A percentile compares a stretch with the other conserved stretches of the same genome.
Evolutionary conservation across 2,329 filamentous ascomycete genomes (phyloP).

Genomic region (Penicillium freii): DNA sequence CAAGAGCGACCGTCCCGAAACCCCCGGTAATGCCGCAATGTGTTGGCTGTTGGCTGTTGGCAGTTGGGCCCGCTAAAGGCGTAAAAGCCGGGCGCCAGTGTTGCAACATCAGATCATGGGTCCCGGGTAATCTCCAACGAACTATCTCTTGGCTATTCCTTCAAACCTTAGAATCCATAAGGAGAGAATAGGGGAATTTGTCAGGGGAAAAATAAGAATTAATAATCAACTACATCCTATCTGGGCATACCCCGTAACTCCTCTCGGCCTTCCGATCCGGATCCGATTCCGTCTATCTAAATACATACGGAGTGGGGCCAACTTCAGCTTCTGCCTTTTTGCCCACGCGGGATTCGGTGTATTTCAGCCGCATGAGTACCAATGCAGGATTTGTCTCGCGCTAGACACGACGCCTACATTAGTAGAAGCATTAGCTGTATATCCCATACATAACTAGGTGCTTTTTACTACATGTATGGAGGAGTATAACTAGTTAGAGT

Average conservation of each 20-base stretch:
- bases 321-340: background rate
- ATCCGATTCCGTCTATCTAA: background rate
- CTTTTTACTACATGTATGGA: background rate
- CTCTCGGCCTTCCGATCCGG: slow-evolving; percentile 1
- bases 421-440: background rate
- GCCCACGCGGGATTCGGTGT: background rate
- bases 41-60: background rate
- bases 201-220: background rate
- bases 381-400: background rate
- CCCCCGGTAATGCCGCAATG: background rate
- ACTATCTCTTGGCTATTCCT: background rate
- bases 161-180: background rate
- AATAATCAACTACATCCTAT: background rate
- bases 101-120: slow-evolving; percentile 8
- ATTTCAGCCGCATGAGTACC: slow-evolving; percentile 2
- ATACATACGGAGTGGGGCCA: background rate
- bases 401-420: slow-evolving; percentile 4
- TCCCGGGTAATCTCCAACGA: background rate
- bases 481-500: background rate
- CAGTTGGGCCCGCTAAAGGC: background rate
- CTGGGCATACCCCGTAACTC: background rate
- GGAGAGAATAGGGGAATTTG: background rate
- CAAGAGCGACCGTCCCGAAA: background rate
- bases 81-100: slow-evolving; percentile 1
- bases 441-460: background rate